Conservation (phyloP, 768 basidiomycete genomes). For the Russula sp. region DNA sequence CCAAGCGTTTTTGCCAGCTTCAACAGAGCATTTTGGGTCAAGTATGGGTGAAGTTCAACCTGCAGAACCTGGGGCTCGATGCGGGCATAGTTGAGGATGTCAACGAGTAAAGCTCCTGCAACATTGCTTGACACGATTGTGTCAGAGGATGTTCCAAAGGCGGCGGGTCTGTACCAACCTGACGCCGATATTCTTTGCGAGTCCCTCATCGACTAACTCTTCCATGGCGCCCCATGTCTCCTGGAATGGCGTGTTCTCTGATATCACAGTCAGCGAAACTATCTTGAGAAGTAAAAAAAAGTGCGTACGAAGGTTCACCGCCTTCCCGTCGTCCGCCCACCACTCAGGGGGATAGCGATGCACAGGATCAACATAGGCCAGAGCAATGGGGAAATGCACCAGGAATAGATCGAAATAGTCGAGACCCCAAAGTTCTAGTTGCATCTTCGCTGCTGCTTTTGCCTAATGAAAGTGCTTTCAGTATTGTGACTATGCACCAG, state of each 20-base stretch:
- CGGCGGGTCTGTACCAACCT: slow-evolving; percentile 37
- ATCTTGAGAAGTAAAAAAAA: neutral
- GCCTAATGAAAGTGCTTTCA: slow-evolving; percentile 35
- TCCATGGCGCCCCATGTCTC: slow-evolving; percentile 88
- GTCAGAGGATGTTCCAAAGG: neutral
- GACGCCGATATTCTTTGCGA: slow-evolving; percentile 75
- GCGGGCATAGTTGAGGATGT: slow-evolving; percentile 74
- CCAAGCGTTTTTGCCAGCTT: slow-evolving; percentile 39
- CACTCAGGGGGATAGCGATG: slow-evolving; percentile 81
- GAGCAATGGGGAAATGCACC: slow-evolving; percentile 80
- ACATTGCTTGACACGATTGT: slow-evolving; percentile 50
- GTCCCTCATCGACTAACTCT: slow-evolving; percentile 60
- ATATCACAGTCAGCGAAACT: slow-evolving; percentile 1
- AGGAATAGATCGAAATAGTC: slow-evolving; percentile 80
- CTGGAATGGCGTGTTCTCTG: slow-evolving; percentile 63
- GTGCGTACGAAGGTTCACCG: slow-evolving; percentile 51
- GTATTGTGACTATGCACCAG: neutral
- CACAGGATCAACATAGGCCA: slow-evolving; percentile 72
- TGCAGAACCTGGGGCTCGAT: slow-evolving; percentile 53
- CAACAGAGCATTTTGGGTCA: slow-evolving; percentile 45
- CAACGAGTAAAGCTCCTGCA: slow-evolving; percentile 63
- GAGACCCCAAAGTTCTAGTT: slow-evolving; percentile 76
- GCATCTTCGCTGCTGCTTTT: slow-evolving; percentile 48
- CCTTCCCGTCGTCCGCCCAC: slow-evolving; percentile 63
- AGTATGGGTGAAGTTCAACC: slow-evolving; percentile 54